Evolutionary conservation across 495 filamentous ascomycete genomes (phyloP).

Genomic region (Hyaloscypha hepaticicola): DNA sequence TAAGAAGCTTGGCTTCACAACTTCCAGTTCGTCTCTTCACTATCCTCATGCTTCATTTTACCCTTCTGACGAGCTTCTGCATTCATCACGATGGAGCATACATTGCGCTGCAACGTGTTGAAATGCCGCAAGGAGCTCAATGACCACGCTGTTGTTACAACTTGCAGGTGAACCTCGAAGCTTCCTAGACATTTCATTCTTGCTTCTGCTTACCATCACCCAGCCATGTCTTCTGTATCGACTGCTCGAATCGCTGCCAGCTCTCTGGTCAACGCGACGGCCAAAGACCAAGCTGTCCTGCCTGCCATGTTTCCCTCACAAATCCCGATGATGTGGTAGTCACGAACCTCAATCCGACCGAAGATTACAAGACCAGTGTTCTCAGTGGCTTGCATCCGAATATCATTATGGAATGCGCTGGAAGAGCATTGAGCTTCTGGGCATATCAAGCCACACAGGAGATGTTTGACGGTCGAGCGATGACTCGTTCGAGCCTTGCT

Average conservation of each 20-base stretch:
- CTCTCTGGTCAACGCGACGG: slow-evolving; percentile 57
- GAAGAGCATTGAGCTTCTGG: slow-evolving; percentile 83
- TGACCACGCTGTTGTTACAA: slow-evolving; percentile 82
- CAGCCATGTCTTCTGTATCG: slow-evolving; percentile 84
- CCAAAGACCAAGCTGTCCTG: slow-evolving; percentile 66
- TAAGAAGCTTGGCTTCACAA: neutral
- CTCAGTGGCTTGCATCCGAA: slow-evolving; percentile 82
- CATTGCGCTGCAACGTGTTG: slow-evolving; percentile 76
- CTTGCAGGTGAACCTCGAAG: slow-evolving; percentile 65
- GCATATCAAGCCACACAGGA: slow-evolving; percentile 89
- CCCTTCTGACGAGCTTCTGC: neutral
- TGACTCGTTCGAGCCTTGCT: slow-evolving; percentile 12
- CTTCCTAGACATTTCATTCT: neutral
- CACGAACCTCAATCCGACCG: slow-evolving; percentile 75
- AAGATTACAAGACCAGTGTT: slow-evolving; percentile 92
- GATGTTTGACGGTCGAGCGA: slow-evolving; percentile 55
- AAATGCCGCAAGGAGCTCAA: slow-evolving; percentile 74
- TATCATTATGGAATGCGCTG: slow-evolving; percentile 87
- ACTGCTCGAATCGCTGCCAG: slow-evolving; percentile 68
- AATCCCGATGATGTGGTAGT: slow-evolving; percentile 78
- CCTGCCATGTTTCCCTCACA: slow-evolving; percentile 67
- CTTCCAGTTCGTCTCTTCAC: neutral
- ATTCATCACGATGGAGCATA: slow-evolving; percentile 59
- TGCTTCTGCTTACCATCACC: neutral
- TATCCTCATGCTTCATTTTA: neutral